Evolutionary conservation across 768 basidiomycete genomes (phyloP), one percentile per base, ranked within the genome.

Genomic region (Tubosaeta sp.): DNA sequence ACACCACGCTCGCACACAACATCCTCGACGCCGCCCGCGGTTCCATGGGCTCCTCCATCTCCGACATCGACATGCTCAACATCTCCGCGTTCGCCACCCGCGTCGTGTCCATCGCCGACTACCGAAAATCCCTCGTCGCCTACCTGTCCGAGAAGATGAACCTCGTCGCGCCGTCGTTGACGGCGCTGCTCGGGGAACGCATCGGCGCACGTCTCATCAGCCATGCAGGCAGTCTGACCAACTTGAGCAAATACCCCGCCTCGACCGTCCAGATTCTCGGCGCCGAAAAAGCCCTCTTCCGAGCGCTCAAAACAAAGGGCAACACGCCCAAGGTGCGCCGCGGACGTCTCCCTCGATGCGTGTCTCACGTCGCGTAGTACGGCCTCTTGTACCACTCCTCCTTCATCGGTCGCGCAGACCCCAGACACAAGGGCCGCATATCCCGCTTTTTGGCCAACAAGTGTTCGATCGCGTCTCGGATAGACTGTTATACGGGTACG

Each of bases 381-480:
- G 95, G 95, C 64, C 81, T 98, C n/a, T 79, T 98, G 59, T 98
- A 95, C 71, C 94, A 98, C 73, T 95, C 94, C 17, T 79, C 93
- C 2, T 97, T 97, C 76, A 97, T 98, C 67, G 94, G 93, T 11
- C 89, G 94, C 41, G 95, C 95, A 5, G 91, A 86, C 16, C 80
- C 92, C 39, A 95, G 94, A 71, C 84, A 90, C 78, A 98, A 97
- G 77, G 95, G 95, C 10, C 87, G 95, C 50, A 97, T 97, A 66
- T 97, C 95, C 4, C 86, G 95, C n/a, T 98, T 97, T 82, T 78
- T 98, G 8, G 95, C 95, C 35, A 98, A 98, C 80, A 98, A 98
- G 72, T 94, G 92, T 66, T 95, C 94, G 50, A 97, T 98, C 60
- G 95, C 95, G 2, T 90, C 92, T 14, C 81, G 95, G 50, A 97